A percentile compares a stretch with the other conserved stretches of the same genome.
Conservation (phyloP, 192 early-diverging fungal species). For the Linnemannia zychae region DNA sequence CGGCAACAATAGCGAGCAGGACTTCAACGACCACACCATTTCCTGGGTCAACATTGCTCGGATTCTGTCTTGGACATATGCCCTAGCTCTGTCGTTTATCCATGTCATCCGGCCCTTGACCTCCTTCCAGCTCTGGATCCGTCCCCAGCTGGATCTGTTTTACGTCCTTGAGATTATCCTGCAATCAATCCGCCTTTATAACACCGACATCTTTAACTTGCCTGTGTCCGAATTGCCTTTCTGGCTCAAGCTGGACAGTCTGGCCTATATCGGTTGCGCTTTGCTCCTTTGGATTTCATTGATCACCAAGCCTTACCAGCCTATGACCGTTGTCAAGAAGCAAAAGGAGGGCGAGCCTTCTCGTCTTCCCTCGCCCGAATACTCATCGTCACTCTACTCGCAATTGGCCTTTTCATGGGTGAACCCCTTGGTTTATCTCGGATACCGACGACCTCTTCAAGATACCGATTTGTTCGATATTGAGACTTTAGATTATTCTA, state of each 20-base stretch:
- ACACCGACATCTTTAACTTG: constrained; percentile 6
- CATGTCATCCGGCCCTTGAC: constrained; percentile 16
- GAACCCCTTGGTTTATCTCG: constrained; percentile 58
- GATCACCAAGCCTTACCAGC: constrained; percentile 29
- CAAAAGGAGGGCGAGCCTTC: constrained; percentile 13
- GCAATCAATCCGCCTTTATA: constrained; percentile 15
- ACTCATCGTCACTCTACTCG: constrained; percentile 50
- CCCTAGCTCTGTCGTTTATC: constrained; percentile 21
- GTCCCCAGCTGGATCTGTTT: constrained; percentile 48
- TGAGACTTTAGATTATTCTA: constrained; percentile 55
- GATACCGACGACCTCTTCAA: constrained; percentile 68
- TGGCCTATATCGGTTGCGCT: constrained; percentile 16
- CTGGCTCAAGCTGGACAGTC: constrained; percentile 26
- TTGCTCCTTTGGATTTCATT: constrained; percentile 36
- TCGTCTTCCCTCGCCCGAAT: constrained; percentile 41
- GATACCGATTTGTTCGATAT: constrained; percentile 72
- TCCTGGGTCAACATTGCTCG: constrained; percentile 8
- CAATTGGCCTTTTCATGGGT: constrained; percentile 56
- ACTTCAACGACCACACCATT: neutral
- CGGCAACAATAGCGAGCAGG: constrained; percentile 2
- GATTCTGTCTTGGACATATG: constrained; percentile 35
- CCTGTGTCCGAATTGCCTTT: constrained; percentile 26
- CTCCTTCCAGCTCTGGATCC: constrained; percentile 47
- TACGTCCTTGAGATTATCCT: constrained; percentile 24
- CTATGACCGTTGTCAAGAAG: neutral